phyloP scores from a whole-genome alignment of 306 rosid genomes.

The Lathyrus aphaca region DNA sequence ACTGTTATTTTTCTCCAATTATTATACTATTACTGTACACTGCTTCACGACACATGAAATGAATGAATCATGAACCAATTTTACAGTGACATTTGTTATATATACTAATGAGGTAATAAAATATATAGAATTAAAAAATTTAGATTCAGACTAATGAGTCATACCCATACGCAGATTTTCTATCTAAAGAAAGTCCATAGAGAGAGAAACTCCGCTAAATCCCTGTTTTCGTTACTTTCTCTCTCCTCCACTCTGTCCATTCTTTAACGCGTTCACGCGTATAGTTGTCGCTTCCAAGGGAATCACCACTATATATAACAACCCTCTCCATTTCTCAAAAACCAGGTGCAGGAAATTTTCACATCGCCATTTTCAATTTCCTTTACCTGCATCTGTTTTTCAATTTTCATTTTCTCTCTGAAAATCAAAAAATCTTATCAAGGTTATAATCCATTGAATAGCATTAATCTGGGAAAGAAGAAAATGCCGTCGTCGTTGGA shows the following conservation, averaged over 20 bases:
- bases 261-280: constrained; percentile 75
- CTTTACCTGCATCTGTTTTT: constrained; percentile 39
- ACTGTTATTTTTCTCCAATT: constrained; percentile 10
- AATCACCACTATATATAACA: constrained; percentile 55
- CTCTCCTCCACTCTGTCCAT: constrained; percentile 39
- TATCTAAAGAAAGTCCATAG: constrained; percentile 29
- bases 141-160: constrained; percentile 1
- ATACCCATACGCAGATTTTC: neutral
- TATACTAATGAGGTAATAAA: neutral
- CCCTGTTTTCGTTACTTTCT: neutral
- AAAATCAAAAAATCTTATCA: no score
- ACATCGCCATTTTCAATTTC: neutral
- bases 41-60: constrained; percentile 11
- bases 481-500: constrained; percentile 67
- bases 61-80: neutral
- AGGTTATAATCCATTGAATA: no score
- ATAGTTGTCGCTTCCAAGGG: constrained; percentile 39
- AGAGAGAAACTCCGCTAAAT: constrained; percentile 3
- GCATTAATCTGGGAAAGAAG: neutral
- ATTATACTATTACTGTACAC: neutral
- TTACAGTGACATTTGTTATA: constrained; percentile 1
- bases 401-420: no score
- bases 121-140: neutral
- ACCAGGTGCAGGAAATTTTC: constrained; percentile 55
- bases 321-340: neutral